phyloP scores from a whole-genome alignment of 441 rosid species.

The Geranium incanum region DNA sequence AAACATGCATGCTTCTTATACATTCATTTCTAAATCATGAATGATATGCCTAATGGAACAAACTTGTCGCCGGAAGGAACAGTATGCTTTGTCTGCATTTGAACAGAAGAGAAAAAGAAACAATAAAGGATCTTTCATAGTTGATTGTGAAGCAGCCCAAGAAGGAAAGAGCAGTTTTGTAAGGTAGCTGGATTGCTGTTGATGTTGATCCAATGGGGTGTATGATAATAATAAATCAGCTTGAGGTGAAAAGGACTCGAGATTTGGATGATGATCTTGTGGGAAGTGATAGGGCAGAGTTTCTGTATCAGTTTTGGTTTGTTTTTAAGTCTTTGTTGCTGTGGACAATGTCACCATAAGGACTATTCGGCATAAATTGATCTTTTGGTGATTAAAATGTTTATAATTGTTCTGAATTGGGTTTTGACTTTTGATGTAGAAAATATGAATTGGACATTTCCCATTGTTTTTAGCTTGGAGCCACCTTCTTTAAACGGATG shows the following conservation, averaged over 20 bases:
- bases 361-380: background rate
- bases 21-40: too few relatives aligned
- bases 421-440: background rate
- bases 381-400: background rate
- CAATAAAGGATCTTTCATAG: background rate
- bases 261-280: constrained; percentile 6
- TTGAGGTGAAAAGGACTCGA: background rate
- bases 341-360: background rate
- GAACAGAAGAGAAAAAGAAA: background rate
- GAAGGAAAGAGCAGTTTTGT: constrained; percentile 1
- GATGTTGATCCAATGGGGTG: background rate
- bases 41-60: too few relatives aligned
- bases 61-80: too few relatives aligned
- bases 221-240: background rate
- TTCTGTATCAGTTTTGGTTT: background rate
- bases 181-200: constrained; percentile 4
- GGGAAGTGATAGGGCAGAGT: background rate
- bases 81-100: too few relatives aligned
- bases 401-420: background rate
- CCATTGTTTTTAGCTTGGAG: too few relatives aligned
- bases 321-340: background rate
- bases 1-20: background rate
- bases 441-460: too few relatives aligned
- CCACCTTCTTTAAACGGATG: too few relatives aligned
- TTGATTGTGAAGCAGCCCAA: background rate